phyloP scores from a whole-genome alignment of 2,329 filamentous ascomycete genomes.

The Neodidymelliopsis sp. region DNA sequence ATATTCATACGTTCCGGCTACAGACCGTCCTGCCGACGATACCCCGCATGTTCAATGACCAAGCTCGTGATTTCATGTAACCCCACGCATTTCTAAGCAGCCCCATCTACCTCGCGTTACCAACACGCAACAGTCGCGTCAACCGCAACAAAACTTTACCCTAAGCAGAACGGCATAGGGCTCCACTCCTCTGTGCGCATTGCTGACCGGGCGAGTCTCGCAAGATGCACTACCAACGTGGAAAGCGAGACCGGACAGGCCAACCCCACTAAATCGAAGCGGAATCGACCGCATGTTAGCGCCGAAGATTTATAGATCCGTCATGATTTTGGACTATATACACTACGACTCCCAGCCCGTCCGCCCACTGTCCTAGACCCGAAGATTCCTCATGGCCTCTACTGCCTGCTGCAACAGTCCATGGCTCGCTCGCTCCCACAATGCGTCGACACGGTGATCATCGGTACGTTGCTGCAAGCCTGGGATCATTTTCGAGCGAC shows the following conservation, averaged over 20 bases:
- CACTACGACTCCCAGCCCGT: slow-evolving; percentile 23
- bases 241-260: slow-evolving; percentile 31
- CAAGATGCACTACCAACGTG: slow-evolving; percentile 26
- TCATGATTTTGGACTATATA: slow-evolving; percentile 37
- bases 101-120: slow-evolving; percentile 18
- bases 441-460: slow-evolving; percentile 52
- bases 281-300: slow-evolving; percentile 31
- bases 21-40: neutral
- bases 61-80: slow-evolving; percentile 25
- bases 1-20: neutral
- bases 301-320: slow-evolving; percentile 39
- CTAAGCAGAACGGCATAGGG: neutral
- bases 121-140: slow-evolving; percentile 22
- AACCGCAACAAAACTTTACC: slow-evolving; percentile 4
- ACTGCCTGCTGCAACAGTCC: slow-evolving; percentile 36
- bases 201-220: slow-evolving; percentile 15
- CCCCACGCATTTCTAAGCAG: slow-evolving; percentile 29
- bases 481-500: neutral
- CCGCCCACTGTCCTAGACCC: slow-evolving; percentile 18
- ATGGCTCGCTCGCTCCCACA: slow-evolving; percentile 49
- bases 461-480: slow-evolving; percentile 33
- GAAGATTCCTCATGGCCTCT: slow-evolving; percentile 42
- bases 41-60: slow-evolving; percentile 15
- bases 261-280: slow-evolving; percentile 26
- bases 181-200: slow-evolving; percentile 1